Percentiles rank a stretch among this genome's conserved stretches.
phyloP scores from a whole-genome alignment of 768 basidiomycete genomes.

The Baorangia bicolor region DNA sequence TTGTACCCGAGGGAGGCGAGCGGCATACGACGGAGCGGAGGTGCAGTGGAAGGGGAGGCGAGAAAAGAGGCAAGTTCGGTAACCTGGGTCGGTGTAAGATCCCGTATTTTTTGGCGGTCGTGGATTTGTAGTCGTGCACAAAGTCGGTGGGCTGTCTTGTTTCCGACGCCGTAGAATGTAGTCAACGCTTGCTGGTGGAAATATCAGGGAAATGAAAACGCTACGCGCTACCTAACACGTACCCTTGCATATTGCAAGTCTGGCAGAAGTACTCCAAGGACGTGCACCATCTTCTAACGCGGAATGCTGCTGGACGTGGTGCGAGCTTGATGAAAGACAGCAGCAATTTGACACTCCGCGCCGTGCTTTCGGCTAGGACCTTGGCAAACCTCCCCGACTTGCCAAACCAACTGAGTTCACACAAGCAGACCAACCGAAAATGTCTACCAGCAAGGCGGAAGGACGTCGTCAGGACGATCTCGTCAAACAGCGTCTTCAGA shows the following conservation, averaged over 20 bases:
- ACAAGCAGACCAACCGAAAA: conserved; percentile 32
- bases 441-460: conserved; percentile 78
- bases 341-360: conserved; percentile 28
- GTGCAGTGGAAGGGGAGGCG: conserved; percentile 80
- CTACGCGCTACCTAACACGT: conserved; percentile 23
- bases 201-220: not conserved
- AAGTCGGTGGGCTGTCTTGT: conserved; percentile 69
- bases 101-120: conserved; percentile 74
- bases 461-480: conserved; percentile 86
- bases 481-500: conserved; percentile 75
- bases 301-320: too few species aligned
- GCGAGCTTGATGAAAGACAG: not conserved
- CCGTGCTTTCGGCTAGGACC: not conserved
- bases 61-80: conserved; percentile 93
- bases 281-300: conserved; percentile 63
- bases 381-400: not conserved
- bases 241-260: conserved; percentile 80
- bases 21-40: conserved; percentile 62
- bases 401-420: conserved; percentile 3
- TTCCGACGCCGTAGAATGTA: conserved; percentile 86
- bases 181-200: conserved; percentile 78
- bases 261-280: conserved; percentile 80
- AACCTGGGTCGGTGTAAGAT: conserved; percentile 83
- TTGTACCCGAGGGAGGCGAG: conserved; percentile 57
- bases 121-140: conserved; percentile 94